Evolutionary conservation across 2,329 filamentous ascomycete genomes (phyloP), one percentile per base, ranked within the genome.

Genomic region (Chaetothyriales sp.): DNA sequence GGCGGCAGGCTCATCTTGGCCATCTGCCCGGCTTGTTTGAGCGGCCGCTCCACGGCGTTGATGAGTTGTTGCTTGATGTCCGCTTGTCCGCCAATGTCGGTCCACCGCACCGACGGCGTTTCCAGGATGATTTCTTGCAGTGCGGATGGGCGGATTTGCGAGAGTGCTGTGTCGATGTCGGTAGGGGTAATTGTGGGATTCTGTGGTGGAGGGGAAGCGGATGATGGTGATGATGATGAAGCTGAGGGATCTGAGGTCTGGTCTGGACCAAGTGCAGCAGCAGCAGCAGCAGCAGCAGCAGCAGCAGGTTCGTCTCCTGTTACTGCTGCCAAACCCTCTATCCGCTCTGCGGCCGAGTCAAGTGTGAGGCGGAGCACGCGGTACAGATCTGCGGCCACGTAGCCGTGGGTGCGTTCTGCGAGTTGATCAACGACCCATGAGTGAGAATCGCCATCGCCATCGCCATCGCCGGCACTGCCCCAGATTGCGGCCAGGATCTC

Each of bases 101-200:
- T 73, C 88, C 88, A 96, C 65, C 76, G 77, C 25, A 94, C 81
- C 12, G 84, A 88, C 0, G 88, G 89, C 7, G 86, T 89, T 62
- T 93, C 86, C 46, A 95, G 74, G 63, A 92, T 86, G 50, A 95
- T 81, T 62, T 93, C 88, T 57, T 86, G 81, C 78, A 96, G 90
- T 2, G 87, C 86, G 1, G 84, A 88, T 1, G 90, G 87, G 9
- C 79, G 76, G n/a, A 88, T 80, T 50, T 77, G 69, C 39, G 77
- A 73, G 36, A 90, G 73, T 1, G 87, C 86, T 42, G 72, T 65
- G 32, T 80, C 73, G 48, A 87, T 74, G 60, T 88, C 81, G 8
- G 74, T 63, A 44, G 66, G 58, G 36, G 57, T 56, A 6, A 68
- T 45, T 43, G 51, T 49, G 22, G 32, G 22, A n/a, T n/a, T n/a